Percentiles rank a stretch among this genome's conserved stretches.
These are phyloP conservation scores for Schizonepeta tenuifolia DNA, from an alignment of 257 asterid genomes.

Conservation along the genomic window DNA sequence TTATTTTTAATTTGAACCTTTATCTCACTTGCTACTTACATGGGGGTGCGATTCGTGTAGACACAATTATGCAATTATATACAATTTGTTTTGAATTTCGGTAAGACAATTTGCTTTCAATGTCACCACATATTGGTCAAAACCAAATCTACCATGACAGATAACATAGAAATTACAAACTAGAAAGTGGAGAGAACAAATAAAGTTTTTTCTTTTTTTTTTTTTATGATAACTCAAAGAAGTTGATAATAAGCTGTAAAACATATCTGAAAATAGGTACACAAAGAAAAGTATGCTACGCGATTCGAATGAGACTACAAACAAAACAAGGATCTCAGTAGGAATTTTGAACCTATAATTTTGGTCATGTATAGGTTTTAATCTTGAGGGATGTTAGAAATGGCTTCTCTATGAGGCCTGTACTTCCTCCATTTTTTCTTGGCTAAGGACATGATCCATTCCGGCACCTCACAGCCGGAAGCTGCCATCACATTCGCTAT, in stretches of 20 bases:
- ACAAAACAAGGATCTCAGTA: not conserved
- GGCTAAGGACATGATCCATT: slow-evolving; percentile 64
- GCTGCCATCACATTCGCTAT: slow-evolving; percentile 82
- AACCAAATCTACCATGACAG: too few species aligned
- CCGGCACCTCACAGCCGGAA: slow-evolving; percentile 85
- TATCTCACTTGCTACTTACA: too few species aligned
- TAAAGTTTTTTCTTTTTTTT: not conserved
- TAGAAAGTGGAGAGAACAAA: not conserved
- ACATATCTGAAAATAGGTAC: not conserved
- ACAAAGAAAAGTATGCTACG: not conserved
- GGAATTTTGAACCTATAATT: not conserved
- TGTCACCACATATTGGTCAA: too few species aligned
- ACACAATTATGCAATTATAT: too few species aligned
- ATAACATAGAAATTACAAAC: too few species aligned
- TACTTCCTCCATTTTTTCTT: slow-evolving; percentile 89
- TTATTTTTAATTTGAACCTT: too few species aligned
- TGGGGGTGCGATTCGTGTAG: too few species aligned
- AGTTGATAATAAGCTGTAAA: not conserved
- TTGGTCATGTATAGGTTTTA: not conserved
- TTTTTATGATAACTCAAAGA: not conserved
- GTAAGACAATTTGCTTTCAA: too few species aligned
- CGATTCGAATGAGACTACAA: not conserved
- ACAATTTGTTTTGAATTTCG: too few species aligned
- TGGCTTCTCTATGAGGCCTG: slow-evolving; percentile 76
- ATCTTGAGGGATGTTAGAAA: slow-evolving; percentile 52